phyloP scores from a whole-genome alignment of 495 filamentous ascomycete genomes.

The Lindgomyces ingoldianus region DNA sequence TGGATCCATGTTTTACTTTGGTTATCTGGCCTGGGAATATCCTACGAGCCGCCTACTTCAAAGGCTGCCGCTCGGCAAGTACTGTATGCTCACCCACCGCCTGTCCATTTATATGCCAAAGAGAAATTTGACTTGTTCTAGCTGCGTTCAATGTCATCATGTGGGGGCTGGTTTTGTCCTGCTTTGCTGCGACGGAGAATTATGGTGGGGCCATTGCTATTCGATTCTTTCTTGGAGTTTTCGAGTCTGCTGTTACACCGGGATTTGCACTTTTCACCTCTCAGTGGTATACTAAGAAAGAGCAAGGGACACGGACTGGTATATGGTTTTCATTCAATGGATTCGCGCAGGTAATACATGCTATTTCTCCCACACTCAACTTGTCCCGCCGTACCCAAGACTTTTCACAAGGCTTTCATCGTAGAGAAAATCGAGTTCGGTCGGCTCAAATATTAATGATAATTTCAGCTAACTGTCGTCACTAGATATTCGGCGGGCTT shows the following conservation, averaged over 20 bases:
- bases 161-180: slow-evolving; percentile 50
- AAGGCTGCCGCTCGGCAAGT: slow-evolving; percentile 60
- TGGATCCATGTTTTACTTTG: slow-evolving; percentile 39
- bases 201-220: slow-evolving; percentile 48
- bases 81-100: slow-evolving; percentile 31
- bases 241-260: slow-evolving; percentile 53
- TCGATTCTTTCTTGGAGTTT: slow-evolving; percentile 55
- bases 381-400: no score
- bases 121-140: slow-evolving; percentile 31
- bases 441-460: no score
- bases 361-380: slow-evolving; percentile 25
- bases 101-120: background rate
- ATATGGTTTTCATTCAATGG: slow-evolving; percentile 58
- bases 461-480: background rate
- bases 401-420: no score
- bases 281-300: slow-evolving; percentile 55
- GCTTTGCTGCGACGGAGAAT: slow-evolving; percentile 47
- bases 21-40: slow-evolving; percentile 56
- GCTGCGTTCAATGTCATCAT: slow-evolving; percentile 48
- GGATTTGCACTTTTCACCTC: slow-evolving; percentile 54
- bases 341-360: slow-evolving; percentile 43
- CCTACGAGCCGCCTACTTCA: slow-evolving; percentile 62
- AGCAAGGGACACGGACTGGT: slow-evolving; percentile 51
- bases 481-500: slow-evolving; percentile 58
- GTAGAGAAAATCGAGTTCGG: no score